Evolutionary conservation across 352 stramenopile genomes (phyloP), one percentile per base, ranked within the genome.

Genomic region (Pythium brassicae): DNA sequence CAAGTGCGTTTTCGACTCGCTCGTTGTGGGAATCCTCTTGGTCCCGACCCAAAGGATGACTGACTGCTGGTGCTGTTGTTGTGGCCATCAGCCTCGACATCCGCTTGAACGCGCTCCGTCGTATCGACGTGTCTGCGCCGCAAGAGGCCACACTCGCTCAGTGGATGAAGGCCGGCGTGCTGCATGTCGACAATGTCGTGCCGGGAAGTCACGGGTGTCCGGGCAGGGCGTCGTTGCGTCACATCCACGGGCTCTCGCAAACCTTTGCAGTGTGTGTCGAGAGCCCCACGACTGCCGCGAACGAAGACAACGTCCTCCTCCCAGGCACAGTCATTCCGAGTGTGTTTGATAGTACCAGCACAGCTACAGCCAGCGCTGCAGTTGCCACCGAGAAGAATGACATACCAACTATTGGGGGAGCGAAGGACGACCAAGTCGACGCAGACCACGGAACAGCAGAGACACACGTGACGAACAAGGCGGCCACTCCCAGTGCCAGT

Each of bases 101-200:
- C 9, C 70, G 71, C 2, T 49, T 62, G 20, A 87, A 85, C 56
- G 53, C 67, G 9, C 47, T 75, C 20, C 50, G 65, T 3, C 50
- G 64, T 8, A 62, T 87, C n/a, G 66, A 64, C 1, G 72, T 78
- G 37, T 60, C 61, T 19, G 14, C 34, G 26, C 59, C 52, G 11
- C 34, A 80, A 42, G 62, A 68, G 43, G 52, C 61, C 20, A 55
- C 59, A 3, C 56, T 87, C 10, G 14, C 46, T 27, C 23, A 40
- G 14, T 82, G 74, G 72, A 68, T 82, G 42, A 42, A 66, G 44
- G 39, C 47, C 1, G 55, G 72, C 2, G 43, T 74, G 1, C 29
- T 87, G 2, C 58, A 71, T 15, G 27, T 76, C 29, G 68, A 87
- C 59, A 75, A 66, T 17, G 23, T 60, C 29, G 27, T 56, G 2